Evolutionary conservation across 106 monocot genomes (phyloP).

Genomic region (Dioscorea alata): DNA sequence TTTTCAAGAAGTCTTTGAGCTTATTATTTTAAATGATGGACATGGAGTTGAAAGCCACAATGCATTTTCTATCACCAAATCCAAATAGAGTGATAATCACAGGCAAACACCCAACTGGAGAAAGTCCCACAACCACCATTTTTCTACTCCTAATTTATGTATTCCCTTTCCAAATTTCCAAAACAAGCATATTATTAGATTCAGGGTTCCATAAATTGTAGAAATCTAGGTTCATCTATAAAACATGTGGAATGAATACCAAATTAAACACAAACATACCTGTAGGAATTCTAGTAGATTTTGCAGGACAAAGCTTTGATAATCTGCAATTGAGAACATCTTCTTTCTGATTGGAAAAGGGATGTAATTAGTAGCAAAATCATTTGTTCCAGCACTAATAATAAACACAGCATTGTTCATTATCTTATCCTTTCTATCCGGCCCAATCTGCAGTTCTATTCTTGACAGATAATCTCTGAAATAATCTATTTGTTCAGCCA

Average conservation of each 20-base stretch:
- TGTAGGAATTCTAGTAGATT: conserved; percentile 34
- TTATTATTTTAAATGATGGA: conserved; percentile 44
- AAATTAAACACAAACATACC: conserved; percentile 14
- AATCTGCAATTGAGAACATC: conserved; percentile 35
- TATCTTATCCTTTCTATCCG: conserved; percentile 23
- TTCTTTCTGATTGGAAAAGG: conserved; percentile 33
- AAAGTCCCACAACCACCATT: conserved; percentile 42
- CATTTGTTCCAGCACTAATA: conserved; percentile 66
- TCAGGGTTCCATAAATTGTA: too few species aligned
- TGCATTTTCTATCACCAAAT: conserved; percentile 40
- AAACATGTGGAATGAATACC: too few species aligned
- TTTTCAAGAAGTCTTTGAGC: conserved; percentile 29
- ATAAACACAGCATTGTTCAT: conserved; percentile 38
- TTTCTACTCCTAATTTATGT: conserved; percentile 31
- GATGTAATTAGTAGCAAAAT: conserved; percentile 43
- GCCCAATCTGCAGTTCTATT: conserved; percentile 33
- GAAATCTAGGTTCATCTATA: too few species aligned
- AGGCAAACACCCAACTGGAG: conserved; percentile 63
- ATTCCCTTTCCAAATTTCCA: conserved; percentile 19
- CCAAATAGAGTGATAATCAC: conserved; percentile 51
- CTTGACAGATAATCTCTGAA: conserved; percentile 42
- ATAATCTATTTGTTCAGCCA: conserved; percentile 34
- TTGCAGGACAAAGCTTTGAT: conserved; percentile 41
- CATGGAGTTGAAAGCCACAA: conserved; percentile 37
- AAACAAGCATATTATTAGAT: too few species aligned